Evolutionary conservation across 2,329 filamentous ascomycete species (phyloP), one percentile per base, ranked within the genome.

Genomic region (Neopestalotiopsis sp.): DNA sequence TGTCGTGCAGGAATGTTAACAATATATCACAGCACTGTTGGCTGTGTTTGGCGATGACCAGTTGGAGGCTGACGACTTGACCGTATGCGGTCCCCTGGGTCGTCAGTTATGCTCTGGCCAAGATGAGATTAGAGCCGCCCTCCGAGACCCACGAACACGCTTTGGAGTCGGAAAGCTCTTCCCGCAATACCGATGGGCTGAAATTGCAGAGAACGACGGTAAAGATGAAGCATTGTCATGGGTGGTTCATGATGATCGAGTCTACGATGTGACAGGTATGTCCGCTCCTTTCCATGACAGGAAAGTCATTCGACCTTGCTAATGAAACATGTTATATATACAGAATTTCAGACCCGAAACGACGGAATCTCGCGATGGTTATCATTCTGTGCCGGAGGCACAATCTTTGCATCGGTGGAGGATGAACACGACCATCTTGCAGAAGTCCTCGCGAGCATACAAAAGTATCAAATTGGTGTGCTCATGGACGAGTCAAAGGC

Each of bases 231-330:
- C 40, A 9, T 40, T 40, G 45, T 13, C 20, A 12, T 65, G 42
- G 40, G 38, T 65, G 3, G 30, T n/a, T 5, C 20, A 13, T 1
- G 13, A 17, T 12, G 40, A 53, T 49, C n/a, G 24, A 9, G 20
- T 65, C 17, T 65, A 30, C 34, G 62, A 65, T 32, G 30, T 65
- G 13, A 65, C 62, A 65, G 62, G 62, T 65, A 34, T 13, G 62
- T 42, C 4, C 28, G 3, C 3, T 1, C 3, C 0, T 3, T 28
- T 3, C 24, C 24, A 3, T 3, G 24, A 28, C 24, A 28, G 24
- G 24, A 28, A 24, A 20, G 9, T 1, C 56, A 49, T 45, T 2
- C 40, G 13, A 2, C 13, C 45, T 10, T n/a, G 45, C 45, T 53
- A 24, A 53, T 0, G 6, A 2, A 38, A 38, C 24, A 53, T n/a